These are phyloP conservation scores for Termitomyces sp. DNA, from an alignment of 768 basidiomycete genomes.

Conservation along the genomic window DNA sequence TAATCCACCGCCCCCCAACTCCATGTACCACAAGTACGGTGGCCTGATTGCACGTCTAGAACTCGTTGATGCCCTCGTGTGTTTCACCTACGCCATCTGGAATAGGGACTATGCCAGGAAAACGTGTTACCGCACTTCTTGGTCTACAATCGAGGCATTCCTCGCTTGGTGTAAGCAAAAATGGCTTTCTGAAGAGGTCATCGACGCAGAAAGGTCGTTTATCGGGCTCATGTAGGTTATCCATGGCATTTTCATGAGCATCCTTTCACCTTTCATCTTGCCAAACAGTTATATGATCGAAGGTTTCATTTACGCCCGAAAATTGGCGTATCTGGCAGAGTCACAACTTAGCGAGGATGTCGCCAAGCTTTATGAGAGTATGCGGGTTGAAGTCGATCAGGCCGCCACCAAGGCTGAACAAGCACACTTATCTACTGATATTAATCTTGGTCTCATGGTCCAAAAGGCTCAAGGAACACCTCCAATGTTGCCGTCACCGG, in stretches of 20 bases:
- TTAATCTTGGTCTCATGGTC: conserved; percentile 22
- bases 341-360: conserved; percentile 33
- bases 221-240: conserved; percentile 73
- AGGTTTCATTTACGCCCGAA: conserved; percentile 54
- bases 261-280: conserved; percentile 27
- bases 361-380: conserved; percentile 27
- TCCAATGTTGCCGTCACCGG: conserved; percentile 76
- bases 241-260: conserved; percentile 15
- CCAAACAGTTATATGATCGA: conserved; percentile 69
- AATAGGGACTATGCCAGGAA: conserved; percentile 58
- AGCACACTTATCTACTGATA: conserved; percentile 19
- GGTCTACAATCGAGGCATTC: conserved; percentile 65
- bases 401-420: conserved; percentile 35
- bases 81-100: conserved; percentile 84
- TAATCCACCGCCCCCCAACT: conserved; percentile 58
- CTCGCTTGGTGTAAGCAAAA: conserved; percentile 69
- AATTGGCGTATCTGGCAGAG: conserved; percentile 27
- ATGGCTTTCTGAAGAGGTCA: conserved; percentile 50
- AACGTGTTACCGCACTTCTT: conserved; percentile 53
- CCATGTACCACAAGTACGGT: conserved; percentile 70
- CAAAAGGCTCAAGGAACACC: conserved; percentile 45
- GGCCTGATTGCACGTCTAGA: conserved; percentile 74
- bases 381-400: conserved; percentile 30
- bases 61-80: conserved; percentile 74
- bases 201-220: conserved; percentile 56